A percentile compares a stretch with the other conserved stretches of the same genome.
These are phyloP conservation scores for Penicillium sp. DNA, from an alignment of 2,329 filamentous ascomycete genomes.

Conservation along the genomic window DNA sequence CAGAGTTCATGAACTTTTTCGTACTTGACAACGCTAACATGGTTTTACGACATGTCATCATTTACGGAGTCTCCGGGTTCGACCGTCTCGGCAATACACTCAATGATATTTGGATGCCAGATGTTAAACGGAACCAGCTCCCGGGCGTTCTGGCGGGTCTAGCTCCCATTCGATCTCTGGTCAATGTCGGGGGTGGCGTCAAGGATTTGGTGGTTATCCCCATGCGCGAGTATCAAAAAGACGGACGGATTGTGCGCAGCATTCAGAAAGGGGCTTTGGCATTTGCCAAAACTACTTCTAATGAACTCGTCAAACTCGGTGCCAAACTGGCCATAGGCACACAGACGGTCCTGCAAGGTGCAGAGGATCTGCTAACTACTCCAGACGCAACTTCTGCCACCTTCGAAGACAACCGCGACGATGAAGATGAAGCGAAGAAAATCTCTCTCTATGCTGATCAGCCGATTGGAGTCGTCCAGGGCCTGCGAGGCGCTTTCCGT, in stretches of 20 bases:
- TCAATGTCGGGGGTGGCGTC: slow-evolving; percentile 88
- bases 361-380: slow-evolving; percentile 73
- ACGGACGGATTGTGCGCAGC: slow-evolving; percentile 87
- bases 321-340: slow-evolving; percentile 95
- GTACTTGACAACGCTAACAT: slow-evolving; percentile 88
- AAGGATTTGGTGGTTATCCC: slow-evolving; percentile 86
- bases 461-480: slow-evolving; percentile 84
- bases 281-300: slow-evolving; percentile 92
- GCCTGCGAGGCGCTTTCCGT: slow-evolving; percentile 78
- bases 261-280: slow-evolving; percentile 87
- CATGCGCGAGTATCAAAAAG: slow-evolving; percentile 89
- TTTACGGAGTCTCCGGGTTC: slow-evolving; percentile 90
- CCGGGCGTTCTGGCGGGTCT: slow-evolving; percentile 86
- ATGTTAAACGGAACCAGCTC: slow-evolving; percentile 87
- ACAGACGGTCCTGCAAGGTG: slow-evolving; percentile 87
- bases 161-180: slow-evolving; percentile 84
- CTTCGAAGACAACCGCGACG: slow-evolving; percentile 64
- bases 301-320: slow-evolving; percentile 89
- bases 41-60: slow-evolving; percentile 82
- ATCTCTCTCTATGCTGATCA: slow-evolving; percentile 94
- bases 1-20: slow-evolving; percentile 98
- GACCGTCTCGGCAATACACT: slow-evolving; percentile 86
- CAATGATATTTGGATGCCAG: slow-evolving; percentile 96
- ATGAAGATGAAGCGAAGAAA: slow-evolving; percentile 73
- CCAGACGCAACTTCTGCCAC: slow-evolving; percentile 40